Conservation (phyloP, 257 asterid species). For the Ilex asprella region DNA sequence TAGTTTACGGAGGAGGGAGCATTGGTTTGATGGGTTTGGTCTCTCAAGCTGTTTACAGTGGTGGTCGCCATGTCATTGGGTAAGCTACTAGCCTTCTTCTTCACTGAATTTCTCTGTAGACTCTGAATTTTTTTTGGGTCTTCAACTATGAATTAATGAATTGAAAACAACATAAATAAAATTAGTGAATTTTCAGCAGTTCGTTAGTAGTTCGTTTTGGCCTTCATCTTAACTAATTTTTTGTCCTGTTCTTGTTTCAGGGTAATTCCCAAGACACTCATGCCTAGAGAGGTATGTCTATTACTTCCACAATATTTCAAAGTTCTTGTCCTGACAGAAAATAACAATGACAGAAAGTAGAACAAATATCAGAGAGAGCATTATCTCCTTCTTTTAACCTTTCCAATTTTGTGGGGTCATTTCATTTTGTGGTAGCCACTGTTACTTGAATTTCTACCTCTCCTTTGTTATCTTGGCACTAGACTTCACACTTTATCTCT, state of each 20-base stretch:
- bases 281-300: slow-evolving; percentile 30
- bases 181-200: neutral
- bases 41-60: slow-evolving; percentile 30
- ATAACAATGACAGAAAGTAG: neutral
- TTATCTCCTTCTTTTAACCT: neutral
- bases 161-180: no score
- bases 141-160: no score
- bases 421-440: slow-evolving; percentile 10
- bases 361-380: neutral
- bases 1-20: slow-evolving; percentile 42
- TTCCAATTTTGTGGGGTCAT: neutral
- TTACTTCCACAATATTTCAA: neutral
- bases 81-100: neutral
- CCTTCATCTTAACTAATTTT: neutral
- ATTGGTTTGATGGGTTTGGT: slow-evolving; percentile 39
- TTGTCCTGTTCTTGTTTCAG: slow-evolving; percentile 24
- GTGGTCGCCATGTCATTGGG: slow-evolving; percentile 43
- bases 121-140: no score
- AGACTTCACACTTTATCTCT: slow-evolving; percentile 1
- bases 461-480: slow-evolving; percentile 18
- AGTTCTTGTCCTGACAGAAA: neutral
- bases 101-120: neutral
- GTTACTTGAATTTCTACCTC: slow-evolving; percentile 17
- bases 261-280: slow-evolving; percentile 30
- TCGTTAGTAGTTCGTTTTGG: neutral